A percentile compares a stretch with the other conserved stretches of the same genome.
Conservation (phyloP, 805 yeast genomes). For the Candida incommunis region DNA sequence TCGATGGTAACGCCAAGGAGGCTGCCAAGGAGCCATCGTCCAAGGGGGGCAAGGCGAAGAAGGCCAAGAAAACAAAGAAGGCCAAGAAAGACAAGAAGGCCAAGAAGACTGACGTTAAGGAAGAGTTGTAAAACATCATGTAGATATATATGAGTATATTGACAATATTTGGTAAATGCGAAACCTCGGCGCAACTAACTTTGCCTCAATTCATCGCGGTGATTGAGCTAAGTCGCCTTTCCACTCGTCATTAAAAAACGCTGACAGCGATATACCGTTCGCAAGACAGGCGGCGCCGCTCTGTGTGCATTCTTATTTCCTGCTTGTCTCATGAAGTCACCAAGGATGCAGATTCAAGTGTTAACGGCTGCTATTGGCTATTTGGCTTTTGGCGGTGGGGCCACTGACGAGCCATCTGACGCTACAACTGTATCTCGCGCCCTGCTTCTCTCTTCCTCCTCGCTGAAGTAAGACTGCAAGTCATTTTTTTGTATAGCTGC, state of each 20-base stretch:
- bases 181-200: too few species aligned
- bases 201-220: too few species aligned
- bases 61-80: slow-evolving; percentile 11
- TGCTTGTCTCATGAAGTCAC: too few species aligned
- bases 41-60: slow-evolving; percentile 18
- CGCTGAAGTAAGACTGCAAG: background rate
- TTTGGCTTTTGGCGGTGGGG: background rate
- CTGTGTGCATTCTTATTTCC: too few species aligned
- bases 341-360: too few species aligned
- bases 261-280: too few species aligned
- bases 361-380: background rate
- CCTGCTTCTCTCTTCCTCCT: background rate
- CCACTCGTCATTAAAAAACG: too few species aligned
- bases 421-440: background rate
- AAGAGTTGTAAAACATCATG: slow-evolving; percentile 11
- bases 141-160: too few species aligned
- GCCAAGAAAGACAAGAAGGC: slow-evolving; percentile 1
- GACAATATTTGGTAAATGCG: background rate
- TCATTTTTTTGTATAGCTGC: background rate
- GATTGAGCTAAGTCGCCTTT: too few species aligned
- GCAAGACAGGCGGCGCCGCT: too few species aligned
- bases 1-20: slow-evolving; percentile 38
- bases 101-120: slow-evolving; percentile 4
- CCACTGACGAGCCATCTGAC: background rate
- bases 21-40: slow-evolving; percentile 11